Evolutionary conservation across 441 rosid species (phyloP).

Genomic region (Theobroma grandiflorum): DNA sequence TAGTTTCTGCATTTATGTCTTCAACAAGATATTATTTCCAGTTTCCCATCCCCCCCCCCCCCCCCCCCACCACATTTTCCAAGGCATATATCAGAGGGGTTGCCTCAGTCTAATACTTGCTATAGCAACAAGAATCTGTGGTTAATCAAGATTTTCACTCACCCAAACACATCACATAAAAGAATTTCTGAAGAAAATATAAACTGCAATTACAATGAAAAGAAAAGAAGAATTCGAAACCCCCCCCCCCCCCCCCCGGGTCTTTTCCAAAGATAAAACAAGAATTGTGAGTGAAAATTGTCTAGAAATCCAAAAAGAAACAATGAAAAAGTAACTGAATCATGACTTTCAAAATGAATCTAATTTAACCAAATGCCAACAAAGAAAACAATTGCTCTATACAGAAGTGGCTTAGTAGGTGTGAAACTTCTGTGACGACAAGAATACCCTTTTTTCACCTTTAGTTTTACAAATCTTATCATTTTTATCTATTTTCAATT

Average conservation of each 20-base stretch:
- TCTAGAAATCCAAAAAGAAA: no score
- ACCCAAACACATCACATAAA: no score
- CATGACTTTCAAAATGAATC: conserved; percentile 1
- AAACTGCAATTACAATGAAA: no score
- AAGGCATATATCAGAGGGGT: conserved; percentile 10
- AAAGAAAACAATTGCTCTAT: neutral
- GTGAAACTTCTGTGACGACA: neutral
- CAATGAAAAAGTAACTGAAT: neutral
- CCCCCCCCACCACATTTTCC: no score
- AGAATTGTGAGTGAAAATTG: no score
- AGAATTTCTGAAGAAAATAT: no score
- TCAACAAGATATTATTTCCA: conserved; percentile 16
- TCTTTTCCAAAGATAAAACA: neutral
- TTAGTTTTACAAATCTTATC: neutral
- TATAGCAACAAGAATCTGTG: neutral
- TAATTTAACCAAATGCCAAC: neutral
- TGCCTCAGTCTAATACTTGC: neutral
- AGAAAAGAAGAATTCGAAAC: no score
- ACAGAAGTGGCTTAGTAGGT: neutral
- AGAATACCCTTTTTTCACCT: neutral
- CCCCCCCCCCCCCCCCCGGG: neutral
- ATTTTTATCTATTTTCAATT: neutral
- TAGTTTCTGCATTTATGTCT: neutral
- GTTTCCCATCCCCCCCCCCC: neutral
- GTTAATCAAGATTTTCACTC: neutral